A percentile compares a stretch with the other conserved stretches of the same genome.
phyloP scores from a whole-genome alignment of 2,329 filamentous ascomycete genomes.

The Diaporthe vexans region DNA sequence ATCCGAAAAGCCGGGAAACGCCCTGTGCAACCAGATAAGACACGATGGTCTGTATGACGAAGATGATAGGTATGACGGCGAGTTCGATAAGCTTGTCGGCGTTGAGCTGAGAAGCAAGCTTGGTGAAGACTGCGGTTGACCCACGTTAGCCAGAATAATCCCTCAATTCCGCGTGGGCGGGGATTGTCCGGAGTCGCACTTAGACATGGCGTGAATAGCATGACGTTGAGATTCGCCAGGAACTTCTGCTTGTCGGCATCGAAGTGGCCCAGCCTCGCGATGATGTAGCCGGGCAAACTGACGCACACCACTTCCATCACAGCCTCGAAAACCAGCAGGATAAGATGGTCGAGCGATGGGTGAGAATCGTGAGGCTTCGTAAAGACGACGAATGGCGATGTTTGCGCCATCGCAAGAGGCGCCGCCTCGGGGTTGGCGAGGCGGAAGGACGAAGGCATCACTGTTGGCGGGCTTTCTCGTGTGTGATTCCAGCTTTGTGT shows the following conservation, averaged over 20 bases:
- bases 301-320: constrained; percentile 97
- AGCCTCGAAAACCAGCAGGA: constrained; percentile 91
- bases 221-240: constrained; percentile 94
- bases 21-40: constrained; percentile 83
- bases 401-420: constrained; percentile 48
- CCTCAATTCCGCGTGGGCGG: neutral
- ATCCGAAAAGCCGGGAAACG: constrained; percentile 82
- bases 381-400: constrained; percentile 56
- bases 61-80: constrained; percentile 95
- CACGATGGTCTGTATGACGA: constrained; percentile 86
- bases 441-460: constrained; percentile 60
- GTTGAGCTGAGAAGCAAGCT: constrained; percentile 93
- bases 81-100: constrained; percentile 91
- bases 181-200: constrained; percentile 69
- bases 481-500: neutral
- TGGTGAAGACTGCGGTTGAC: constrained; percentile 83
- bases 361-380: constrained; percentile 66
- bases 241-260: constrained; percentile 97
- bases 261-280: constrained; percentile 91
- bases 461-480: neutral
- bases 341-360: constrained; percentile 77
- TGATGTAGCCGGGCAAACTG: constrained; percentile 92
- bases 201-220: constrained; percentile 95
- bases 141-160: constrained; percentile 43
- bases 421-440: constrained; percentile 49